Evolutionary conservation across 208 protist species (phyloP), one percentile per base, ranked within the genome.

Genomic region (Crithidia bombi): DNA sequence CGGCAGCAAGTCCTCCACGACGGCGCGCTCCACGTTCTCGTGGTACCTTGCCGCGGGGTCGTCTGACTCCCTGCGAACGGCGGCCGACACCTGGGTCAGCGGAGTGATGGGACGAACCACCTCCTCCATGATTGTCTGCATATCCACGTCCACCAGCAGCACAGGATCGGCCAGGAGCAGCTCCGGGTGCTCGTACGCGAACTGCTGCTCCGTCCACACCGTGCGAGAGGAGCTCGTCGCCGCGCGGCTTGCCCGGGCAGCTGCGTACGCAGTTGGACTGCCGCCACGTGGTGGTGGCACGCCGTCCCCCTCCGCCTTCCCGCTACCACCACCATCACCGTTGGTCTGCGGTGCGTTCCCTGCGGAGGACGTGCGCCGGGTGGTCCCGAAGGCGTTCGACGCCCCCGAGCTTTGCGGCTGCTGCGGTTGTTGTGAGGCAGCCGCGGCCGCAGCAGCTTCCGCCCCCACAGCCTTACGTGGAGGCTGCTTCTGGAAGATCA

Each of bases 111-210:
- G 35, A 11, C 26, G n/a, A 2, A 75, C 28, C 7, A 65, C 6
- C 35, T 75, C 70, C 15, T 57, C n/a, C 41, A 75, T 28, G 28
- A 75, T 32, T 12, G 23, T 14, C 51, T 68, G 25, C 41, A 75
- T 44, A 41, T 75, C 70, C 3, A 75, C 47, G 46, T 75, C 70
- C 32, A 69, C 62, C 54, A 75, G 51, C 62, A 75, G 21, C 35
- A 49, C 5, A 19, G 70, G 70, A 0, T 69, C 54, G 5, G 55
- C 41, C 12, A 75, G 70, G 15, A 75, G 32, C 25, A 75, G 54
- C 35, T 46, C 23, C 10, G 62, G 70, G 54, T 69, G 62, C 62
- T 75, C 70, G 62, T 75, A 65, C n/a, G 70, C 70, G 28, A 75
- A 69, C 36, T 52, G 25, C 44, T 75, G 70, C 55, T 65, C 62